Evolutionary conservation across 495 filamentous ascomycete species (phyloP).

Genomic region (Penicillium macrosclerotiorum): DNA sequence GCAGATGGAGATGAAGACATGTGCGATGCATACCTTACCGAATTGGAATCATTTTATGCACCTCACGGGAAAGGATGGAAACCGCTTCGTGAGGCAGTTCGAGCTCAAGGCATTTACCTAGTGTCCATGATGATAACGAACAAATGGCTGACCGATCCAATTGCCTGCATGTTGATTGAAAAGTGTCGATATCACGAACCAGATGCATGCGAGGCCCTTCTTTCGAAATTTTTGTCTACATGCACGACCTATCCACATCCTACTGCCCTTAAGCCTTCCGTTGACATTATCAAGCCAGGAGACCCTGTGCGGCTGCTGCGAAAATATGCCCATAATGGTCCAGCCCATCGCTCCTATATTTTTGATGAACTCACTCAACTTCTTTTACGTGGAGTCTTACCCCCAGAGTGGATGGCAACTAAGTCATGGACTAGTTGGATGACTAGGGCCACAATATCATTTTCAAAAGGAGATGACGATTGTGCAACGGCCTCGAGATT

Average conservation of each 20-base stretch:
- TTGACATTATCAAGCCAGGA: conserved; percentile 13
- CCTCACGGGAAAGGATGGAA: conserved; percentile 57
- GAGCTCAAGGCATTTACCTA: conserved; percentile 63
- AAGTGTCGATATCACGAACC: conserved; percentile 32
- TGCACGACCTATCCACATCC: conserved; percentile 30
- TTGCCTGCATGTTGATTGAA: conserved; percentile 34
- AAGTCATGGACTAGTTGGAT: conserved; percentile 42
- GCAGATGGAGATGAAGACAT: conserved; percentile 44
- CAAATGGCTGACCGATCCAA: conserved; percentile 35
- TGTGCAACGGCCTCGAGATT: conserved; percentile 35
- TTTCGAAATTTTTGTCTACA: conserved; percentile 32
- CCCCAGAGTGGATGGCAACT: conserved; percentile 51
- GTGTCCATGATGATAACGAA: conserved; percentile 54
- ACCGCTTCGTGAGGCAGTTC: conserved; percentile 60
- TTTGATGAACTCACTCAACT: conserved; percentile 42
- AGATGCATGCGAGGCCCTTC: conserved; percentile 38
- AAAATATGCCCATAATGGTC: conserved; percentile 24
- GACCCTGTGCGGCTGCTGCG: conserved; percentile 33
- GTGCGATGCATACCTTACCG: conserved; percentile 58
- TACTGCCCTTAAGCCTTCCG: conserved; percentile 26
- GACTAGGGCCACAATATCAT: conserved; percentile 41
- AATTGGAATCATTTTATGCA: conserved; percentile 61
- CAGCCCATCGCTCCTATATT: conserved; percentile 28
- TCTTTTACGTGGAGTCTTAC: conserved; percentile 34
- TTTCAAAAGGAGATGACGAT: conserved; percentile 37